Evolutionary conservation across 192 early-diverging fungal genomes (phyloP).

Genomic region (Linnemannia zychae): DNA sequence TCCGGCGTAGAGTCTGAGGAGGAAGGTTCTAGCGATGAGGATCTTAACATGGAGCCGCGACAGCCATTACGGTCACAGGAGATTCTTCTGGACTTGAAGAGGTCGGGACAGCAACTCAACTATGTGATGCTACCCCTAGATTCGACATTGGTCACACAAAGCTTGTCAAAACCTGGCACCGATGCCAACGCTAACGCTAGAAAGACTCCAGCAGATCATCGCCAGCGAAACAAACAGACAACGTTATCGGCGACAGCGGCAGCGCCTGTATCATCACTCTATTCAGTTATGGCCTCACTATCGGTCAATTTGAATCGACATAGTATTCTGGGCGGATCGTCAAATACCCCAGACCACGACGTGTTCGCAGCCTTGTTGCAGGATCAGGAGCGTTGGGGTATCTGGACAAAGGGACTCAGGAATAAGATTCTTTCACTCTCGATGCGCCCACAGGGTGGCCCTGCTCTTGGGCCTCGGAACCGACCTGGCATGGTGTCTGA

Average conservation of each 20-base stretch:
- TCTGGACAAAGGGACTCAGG: constrained; percentile 35
- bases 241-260: background rate
- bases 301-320: constrained; percentile 16
- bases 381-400: constrained; percentile 34
- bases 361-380: constrained; percentile 16
- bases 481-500: constrained; percentile 42
- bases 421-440: constrained; percentile 50
- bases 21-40: background rate
- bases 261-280: background rate
- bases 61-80: background rate
- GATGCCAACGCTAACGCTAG: background rate
- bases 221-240: background rate
- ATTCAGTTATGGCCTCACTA: constrained; percentile 4
- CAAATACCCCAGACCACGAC: constrained; percentile 11
- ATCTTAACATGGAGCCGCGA: background rate
- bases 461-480: constrained; percentile 38
- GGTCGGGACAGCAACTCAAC: constrained; percentile 22
- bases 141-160: background rate
- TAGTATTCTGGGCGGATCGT: constrained; percentile 11
- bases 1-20: background rate
- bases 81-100: constrained; percentile 7
- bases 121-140: constrained; percentile 42
- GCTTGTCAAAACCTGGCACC: background rate
- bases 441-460: constrained; percentile 46
- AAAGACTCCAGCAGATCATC: background rate